Base-by-base conservation (phyloP, 2,329 filamentous ascomycete species). In the Fusarium subglutinans region DNA sequence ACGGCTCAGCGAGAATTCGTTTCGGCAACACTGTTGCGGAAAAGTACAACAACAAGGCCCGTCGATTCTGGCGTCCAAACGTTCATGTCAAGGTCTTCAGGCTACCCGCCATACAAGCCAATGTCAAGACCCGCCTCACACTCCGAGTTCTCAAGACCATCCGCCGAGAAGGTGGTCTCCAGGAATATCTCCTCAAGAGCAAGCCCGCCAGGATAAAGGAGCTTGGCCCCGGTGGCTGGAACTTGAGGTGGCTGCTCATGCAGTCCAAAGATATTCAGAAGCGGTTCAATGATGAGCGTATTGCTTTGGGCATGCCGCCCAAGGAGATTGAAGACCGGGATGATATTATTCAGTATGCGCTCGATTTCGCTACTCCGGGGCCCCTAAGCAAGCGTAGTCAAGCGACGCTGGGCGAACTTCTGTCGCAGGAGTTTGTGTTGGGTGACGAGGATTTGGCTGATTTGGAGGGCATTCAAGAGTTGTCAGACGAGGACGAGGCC, bases 201-300 rank as follows among this genome's bases (percentile, higher is more conserved):
- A 96, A 94, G 84, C 86, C 92, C 22, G 88, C 87, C 45, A 89
- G 96, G 73, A 88, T 98, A 80, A 93, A 92, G 85, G 94, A 98
- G 83, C 86, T 99, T 65, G 96, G 96, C 10, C 91, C 96, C 59
- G 92, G 92, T 74, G 96, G 96, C 12, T 99, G 96, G 96, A 90
- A 92, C 77, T 85, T 99, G 79, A 87, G 96, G 74, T 98, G 95
- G 93, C 89, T 93, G 71, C 86, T 99, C 70, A 94, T 98, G 92
- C 94, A 96, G 85, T 95, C 91, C 9, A 79, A 79, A 3, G 84
- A 84, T 26, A 88, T 97, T 57, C 90, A 91, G 81, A 87, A 88
- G 75, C 86, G 89, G 74, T 93, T 95, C 79, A 87, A 88, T 47
- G 81, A 84, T 56, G 87, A 98, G 85, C 87, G 94, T 69, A 84